Conservation (phyloP, 768 basidiomycete species). For the Boletellus ananas region DNA sequence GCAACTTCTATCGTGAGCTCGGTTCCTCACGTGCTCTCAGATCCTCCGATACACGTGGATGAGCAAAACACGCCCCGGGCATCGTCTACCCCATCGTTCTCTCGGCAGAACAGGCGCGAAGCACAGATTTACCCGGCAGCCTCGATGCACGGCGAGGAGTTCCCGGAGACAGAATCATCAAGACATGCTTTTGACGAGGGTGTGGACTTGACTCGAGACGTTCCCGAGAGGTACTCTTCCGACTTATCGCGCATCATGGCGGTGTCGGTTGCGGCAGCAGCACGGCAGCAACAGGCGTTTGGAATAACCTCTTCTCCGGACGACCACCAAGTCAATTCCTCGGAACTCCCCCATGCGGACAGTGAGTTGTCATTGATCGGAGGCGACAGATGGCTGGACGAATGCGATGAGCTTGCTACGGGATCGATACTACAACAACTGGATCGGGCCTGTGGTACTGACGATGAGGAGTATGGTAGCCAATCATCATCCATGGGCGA, state of each 20-base stretch:
- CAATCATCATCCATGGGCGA: conserved; percentile 6
- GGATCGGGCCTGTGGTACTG: background rate
- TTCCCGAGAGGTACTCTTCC: conserved; percentile 22
- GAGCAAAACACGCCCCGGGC: conserved; percentile 22
- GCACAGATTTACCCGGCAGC: background rate
- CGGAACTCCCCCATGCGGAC: conserved; percentile 35
- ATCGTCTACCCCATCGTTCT: conserved; percentile 1
- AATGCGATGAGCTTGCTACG: conserved; percentile 26
- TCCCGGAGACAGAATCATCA: conserved; percentile 10
- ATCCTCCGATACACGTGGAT: conserved; percentile 1
- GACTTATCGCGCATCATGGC: conserved; percentile 27
- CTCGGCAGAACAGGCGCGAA: conserved; percentile 5
- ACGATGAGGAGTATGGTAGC: background rate
- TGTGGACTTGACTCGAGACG: background rate
- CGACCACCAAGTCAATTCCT: background rate
- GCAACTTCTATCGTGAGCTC: background rate
- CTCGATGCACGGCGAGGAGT: background rate
- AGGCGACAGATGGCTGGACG: conserved; percentile 39
- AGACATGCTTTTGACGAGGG: conserved; percentile 17
- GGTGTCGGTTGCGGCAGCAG: conserved; percentile 35
- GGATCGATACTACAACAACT: conserved; percentile 28
- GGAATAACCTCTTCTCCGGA: conserved; percentile 45
- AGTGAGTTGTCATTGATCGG: conserved; percentile 47
- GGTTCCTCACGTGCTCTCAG: conserved; percentile 13
- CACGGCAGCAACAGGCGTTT: conserved; percentile 47